Conservation (phyloP, 176 grass and related monocot species). For the Carex cristatella region DNA sequence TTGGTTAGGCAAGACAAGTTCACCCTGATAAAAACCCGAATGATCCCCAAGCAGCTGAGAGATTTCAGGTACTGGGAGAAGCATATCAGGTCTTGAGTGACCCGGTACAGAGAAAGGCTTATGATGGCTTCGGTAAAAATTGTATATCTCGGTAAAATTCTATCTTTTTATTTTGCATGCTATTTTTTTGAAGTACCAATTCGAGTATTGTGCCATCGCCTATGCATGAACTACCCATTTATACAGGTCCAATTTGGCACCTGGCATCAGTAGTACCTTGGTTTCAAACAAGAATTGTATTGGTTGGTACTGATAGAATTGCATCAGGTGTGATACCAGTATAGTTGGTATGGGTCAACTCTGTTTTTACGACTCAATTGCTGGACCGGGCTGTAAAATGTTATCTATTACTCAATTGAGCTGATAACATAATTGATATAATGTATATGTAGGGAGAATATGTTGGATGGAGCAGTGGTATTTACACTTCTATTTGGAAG, state of each 20-base stretch:
- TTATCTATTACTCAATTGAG: neutral
- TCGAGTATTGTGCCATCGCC: neutral
- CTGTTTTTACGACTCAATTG: neutral
- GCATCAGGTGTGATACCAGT: neutral
- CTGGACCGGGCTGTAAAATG: neutral
- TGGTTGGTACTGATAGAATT: neutral
- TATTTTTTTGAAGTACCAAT: neutral
- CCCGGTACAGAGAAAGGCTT: conserved; percentile 80
- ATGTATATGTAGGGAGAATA: conserved; percentile 62
- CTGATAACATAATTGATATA: neutral
- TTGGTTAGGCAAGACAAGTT: conserved; percentile 53
- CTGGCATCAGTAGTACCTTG: neutral
- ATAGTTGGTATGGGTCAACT: neutral
- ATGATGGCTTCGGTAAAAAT: conserved; percentile 81
- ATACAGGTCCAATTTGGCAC: neutral
- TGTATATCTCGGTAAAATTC: conserved; percentile 57
- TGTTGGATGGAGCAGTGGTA: conserved; percentile 73
- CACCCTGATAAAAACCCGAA: conserved; percentile 81
- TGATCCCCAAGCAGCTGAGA: conserved; percentile 71
- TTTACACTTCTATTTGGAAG: conserved; percentile 95
- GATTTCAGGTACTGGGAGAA: conserved; percentile 94
- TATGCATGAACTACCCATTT: neutral
- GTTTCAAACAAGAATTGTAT: neutral
- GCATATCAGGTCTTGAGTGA: conserved; percentile 95
- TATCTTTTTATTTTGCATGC: neutral